Evolutionary conservation across 192 early-diverging fungal genomes (phyloP), one percentile per base, ranked within the genome.

Genomic region (Dissophora globulifera): DNA sequence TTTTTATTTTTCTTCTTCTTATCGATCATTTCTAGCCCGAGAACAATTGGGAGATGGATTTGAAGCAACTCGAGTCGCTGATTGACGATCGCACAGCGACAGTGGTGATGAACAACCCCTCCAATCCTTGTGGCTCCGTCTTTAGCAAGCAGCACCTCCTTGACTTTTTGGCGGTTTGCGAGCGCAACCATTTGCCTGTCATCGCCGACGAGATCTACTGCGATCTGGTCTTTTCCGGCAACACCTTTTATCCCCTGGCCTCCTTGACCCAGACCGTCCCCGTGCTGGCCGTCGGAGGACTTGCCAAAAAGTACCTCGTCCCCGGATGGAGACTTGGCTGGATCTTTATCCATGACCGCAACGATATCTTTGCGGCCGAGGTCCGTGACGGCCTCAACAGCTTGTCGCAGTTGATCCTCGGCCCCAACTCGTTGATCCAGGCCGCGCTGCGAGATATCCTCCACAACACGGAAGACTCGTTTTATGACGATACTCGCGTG

Each of bases 251-350:
- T 23, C 83, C 92, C 5, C 78, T 91, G 25, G 90, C 95, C 9
- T 81, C 85, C 9, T 78, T 96, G 55, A 94, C 93, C 13, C 81
- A 78, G 16, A 88, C 88, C 0, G 94, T 96, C n/a, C 95, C 95
- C 10, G 85, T 96, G 27, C 72, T 96, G 25, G 86, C 92, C 2
- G 88, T 92, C 4, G 89, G 95, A 58, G 95, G 95, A 15, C 80
- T 96, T 22, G 93, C 95, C 45, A 96, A 96, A 83, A 90, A 91
- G 68, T 95, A 88, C 84, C 86, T 95, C 4, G 89, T 96, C 16
- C 95, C 95, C n/a, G 95, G 95, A 3, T 96, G 95, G 95, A 84
- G 95, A 65, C 69, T 95, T 25, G 92, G 92, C n/a, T 96, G 95
- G 95, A 86, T 95, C 30, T 74, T 91, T 26, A 84, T 96, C 48